Base-by-base conservation (phyloP, 805 yeast species). In the Wickerhamiella kazuoi region DNA sequence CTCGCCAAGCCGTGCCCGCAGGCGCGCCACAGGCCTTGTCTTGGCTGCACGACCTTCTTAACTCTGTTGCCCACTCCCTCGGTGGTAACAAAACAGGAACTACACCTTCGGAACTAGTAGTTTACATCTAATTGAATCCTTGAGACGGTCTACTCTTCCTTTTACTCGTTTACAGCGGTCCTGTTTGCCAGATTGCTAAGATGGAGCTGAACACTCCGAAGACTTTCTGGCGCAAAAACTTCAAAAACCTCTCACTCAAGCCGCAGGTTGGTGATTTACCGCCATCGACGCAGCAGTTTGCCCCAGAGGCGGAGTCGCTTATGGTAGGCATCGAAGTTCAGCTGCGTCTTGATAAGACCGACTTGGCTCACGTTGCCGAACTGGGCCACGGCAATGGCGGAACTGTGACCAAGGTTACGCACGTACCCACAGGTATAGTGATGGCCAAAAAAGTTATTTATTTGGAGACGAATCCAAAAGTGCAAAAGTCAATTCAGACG, bases 371-470 rank as follows among this genome's bases (percentile, higher is more conserved):
- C 26, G 56, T 90, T 38, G 75, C 81, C 43, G 75, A 74, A 44
- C 65, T 90, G 37, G 99, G 99, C 8, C 69, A 82, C 21, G 99
- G 99, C 11, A 86, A 82, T 54, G 83, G 94, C 11, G 99, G 99
- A 2, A 75, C 83, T 1, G 99, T 90, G 2, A 64, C 79, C 35
- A 83, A 86, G 53, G 93, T 84, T 11, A 61, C 83, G 38, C 97
- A 90, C 57, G 69, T 81, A 3, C 95, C 97, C 9, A 76, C 87
- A 8, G 82, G 84, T 45, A 76, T 75, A 42, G 71, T 78, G 23
- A 80, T 90, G 83, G 97, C 98, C 14, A 75, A 81, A 47, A 90
- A 90, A 53, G 74, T 74, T 34, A 82, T 90, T 24, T 84, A 78
- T 45, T 72, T 90, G 21, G 97, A 87, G 50, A 75, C 79, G 48